These are phyloP conservation scores for Tuctoria greenei DNA, from an alignment of 176 grass and related monocot species.

Conservation along the genomic window DNA sequence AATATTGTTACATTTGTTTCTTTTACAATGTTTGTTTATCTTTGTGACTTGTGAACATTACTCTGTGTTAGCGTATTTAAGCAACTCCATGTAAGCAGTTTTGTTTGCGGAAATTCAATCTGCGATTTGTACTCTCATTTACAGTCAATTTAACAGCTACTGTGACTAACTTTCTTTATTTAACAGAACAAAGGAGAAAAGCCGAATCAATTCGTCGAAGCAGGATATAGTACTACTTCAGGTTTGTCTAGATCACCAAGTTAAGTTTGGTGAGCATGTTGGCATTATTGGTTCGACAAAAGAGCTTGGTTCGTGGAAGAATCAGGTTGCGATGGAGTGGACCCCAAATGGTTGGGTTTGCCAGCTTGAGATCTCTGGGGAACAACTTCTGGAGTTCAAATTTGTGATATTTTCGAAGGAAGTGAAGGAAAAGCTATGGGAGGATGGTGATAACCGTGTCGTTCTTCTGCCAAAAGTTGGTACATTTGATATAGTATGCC, in stretches of 20 bases:
- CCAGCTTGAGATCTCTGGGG: slow-evolving; percentile 57
- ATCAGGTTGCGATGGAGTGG: slow-evolving; percentile 67
- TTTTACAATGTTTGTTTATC: background rate
- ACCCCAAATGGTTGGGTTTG: slow-evolving; percentile 70
- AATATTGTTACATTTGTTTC: background rate
- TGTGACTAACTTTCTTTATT: slow-evolving; percentile 3
- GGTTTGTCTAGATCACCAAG: slow-evolving; percentile 71
- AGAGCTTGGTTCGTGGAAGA: slow-evolving; percentile 81
- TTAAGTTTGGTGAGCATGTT: slow-evolving; percentile 86
- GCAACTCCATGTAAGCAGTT: background rate
- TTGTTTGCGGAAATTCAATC: background rate
- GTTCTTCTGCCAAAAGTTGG: slow-evolving; percentile 63
- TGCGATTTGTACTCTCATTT: background rate
- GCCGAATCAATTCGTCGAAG: slow-evolving; percentile 17
- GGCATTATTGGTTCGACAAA: slow-evolving; percentile 64
- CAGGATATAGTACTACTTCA: slow-evolving; percentile 41
- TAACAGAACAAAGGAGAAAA: slow-evolving; percentile 57
- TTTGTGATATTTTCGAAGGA: slow-evolving; percentile 67
- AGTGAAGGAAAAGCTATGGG: slow-evolving; percentile 67
- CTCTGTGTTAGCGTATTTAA: background rate
- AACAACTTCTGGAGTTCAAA: slow-evolving; percentile 62
- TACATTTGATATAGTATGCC: slow-evolving; percentile 58
- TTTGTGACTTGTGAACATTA: background rate
- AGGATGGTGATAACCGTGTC: slow-evolving; percentile 62
- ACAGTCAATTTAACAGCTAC: background rate